phyloP scores from a whole-genome alignment of 1,284 basidiomycete genomes.

The Malassezia nana region DNA sequence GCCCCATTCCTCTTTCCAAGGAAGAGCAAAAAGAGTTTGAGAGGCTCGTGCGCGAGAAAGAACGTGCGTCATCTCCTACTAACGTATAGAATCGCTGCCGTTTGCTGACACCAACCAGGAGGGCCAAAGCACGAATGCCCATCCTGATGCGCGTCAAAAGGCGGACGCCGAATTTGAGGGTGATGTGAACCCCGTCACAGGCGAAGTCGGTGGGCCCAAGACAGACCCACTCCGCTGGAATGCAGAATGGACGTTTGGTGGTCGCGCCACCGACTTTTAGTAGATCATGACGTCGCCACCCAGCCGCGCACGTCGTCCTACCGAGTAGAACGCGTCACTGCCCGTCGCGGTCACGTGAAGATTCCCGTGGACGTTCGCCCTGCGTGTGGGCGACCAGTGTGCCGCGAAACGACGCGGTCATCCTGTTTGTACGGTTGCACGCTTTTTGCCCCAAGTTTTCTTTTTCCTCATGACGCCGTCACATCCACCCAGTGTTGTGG shows the following conservation, averaged over 20 bases:
- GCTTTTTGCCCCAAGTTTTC: too few relatives aligned
- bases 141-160: conserved; percentile 48
- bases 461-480: not conserved
- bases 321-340: too few relatives aligned
- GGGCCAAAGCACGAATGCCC: conserved; percentile 20
- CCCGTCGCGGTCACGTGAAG: not conserved
- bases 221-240: conserved; percentile 52
- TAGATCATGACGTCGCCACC: too few relatives aligned
- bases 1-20: conserved; percentile 47
- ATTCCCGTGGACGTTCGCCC: not conserved
- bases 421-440: not conserved
- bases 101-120: conserved; percentile 14
- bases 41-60: conserved; percentile 41
- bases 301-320: too few relatives aligned
- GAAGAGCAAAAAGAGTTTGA: conserved; percentile 51
- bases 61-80: conserved; percentile 23
- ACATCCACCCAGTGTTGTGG: not conserved
- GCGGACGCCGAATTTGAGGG: conserved; percentile 53
- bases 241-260: conserved; percentile 47
- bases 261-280: conserved; percentile 43
- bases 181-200: conserved; percentile 54
- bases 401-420: not conserved
- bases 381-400: not conserved
- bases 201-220: conserved; percentile 56
- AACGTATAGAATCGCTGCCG: conserved; percentile 10